These are phyloP conservation scores for Sugiyamaella novakii DNA, from an alignment of 1,139 yeast species.

Conservation along the genomic window DNA sequence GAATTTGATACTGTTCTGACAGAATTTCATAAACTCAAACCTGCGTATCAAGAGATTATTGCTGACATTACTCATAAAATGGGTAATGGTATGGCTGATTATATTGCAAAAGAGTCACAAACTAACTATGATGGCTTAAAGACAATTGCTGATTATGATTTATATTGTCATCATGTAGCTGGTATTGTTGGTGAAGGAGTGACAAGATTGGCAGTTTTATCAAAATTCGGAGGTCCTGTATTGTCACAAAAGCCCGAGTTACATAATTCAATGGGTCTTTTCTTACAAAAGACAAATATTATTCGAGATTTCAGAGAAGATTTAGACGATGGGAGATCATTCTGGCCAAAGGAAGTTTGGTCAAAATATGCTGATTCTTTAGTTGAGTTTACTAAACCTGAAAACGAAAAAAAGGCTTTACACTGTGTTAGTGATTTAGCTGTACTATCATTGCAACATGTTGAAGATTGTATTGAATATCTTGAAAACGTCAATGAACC, in stretches of 20 bases:
- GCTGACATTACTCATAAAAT: constrained; percentile 74
- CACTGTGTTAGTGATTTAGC: constrained; percentile 82
- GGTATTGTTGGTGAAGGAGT: constrained; percentile 97
- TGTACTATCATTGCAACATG: constrained; percentile 76
- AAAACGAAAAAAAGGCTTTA: constrained; percentile 52
- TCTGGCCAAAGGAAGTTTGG: constrained; percentile 98
- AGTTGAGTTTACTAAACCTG: constrained; percentile 57
- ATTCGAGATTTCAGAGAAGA: constrained; percentile 96
- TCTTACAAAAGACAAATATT: constrained; percentile 92
- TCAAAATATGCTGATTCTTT: constrained; percentile 59
- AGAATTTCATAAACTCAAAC: constrained; percentile 73
- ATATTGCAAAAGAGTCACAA: constrained; percentile 68
- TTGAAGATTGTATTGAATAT: constrained; percentile 73
- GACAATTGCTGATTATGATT: constrained; percentile 79
- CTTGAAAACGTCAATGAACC: constrained; percentile 78
- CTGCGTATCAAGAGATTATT: constrained; percentile 77
- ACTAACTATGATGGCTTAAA: constrained; percentile 78
- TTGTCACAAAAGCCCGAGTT: constrained; percentile 55
- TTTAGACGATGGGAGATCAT: constrained; percentile 85
- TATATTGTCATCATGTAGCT: constrained; percentile 96
- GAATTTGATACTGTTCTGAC: constrained; percentile 69
- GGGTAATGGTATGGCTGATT: constrained; percentile 99
- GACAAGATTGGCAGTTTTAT: constrained; percentile 64
- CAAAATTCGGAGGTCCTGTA: constrained; percentile 49
- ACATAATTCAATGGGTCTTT: constrained; percentile 90